Evolutionary conservation across 2,329 filamentous ascomycete species (phyloP).

Genomic region (Penicillium sp.): DNA sequence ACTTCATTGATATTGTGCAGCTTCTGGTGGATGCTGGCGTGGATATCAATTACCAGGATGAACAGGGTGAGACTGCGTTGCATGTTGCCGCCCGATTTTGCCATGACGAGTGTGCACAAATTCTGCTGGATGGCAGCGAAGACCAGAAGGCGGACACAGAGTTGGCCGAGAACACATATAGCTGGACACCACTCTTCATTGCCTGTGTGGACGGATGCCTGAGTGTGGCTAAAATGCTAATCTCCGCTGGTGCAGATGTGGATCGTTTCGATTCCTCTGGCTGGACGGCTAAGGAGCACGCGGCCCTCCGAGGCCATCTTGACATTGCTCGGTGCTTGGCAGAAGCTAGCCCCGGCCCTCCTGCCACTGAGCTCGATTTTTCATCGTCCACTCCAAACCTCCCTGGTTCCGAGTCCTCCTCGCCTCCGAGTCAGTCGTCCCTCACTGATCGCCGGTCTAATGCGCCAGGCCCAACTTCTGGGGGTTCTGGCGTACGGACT

Average conservation of each 20-base stretch:
- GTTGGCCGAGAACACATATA: constrained; percentile 76
- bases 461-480: constrained; percentile 33
- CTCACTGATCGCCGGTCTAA: constrained; percentile 46
- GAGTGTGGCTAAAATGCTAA: constrained; percentile 70
- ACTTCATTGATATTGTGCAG: constrained; percentile 79
- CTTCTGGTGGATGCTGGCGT: constrained; percentile 86
- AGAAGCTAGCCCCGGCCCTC: constrained; percentile 50
- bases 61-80: constrained; percentile 83
- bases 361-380: constrained; percentile 31
- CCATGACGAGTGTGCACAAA: constrained; percentile 73
- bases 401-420: constrained; percentile 34
- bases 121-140: constrained; percentile 68
- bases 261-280: constrained; percentile 78
- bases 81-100: constrained; percentile 90
- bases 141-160: constrained; percentile 74
- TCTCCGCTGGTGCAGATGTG: constrained; percentile 74
- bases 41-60: constrained; percentile 90
- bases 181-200: constrained; percentile 94
- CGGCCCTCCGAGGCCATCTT: constrained; percentile 83
- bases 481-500: constrained; percentile 34
- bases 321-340: constrained; percentile 70
- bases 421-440: constrained; percentile 38
- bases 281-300: constrained; percentile 93
- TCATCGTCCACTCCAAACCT: constrained; percentile 27
- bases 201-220: constrained; percentile 86